These are phyloP conservation scores for Chrysoporthe puriensis DNA, from an alignment of 2,329 filamentous ascomycete genomes.

Conservation along the genomic window DNA sequence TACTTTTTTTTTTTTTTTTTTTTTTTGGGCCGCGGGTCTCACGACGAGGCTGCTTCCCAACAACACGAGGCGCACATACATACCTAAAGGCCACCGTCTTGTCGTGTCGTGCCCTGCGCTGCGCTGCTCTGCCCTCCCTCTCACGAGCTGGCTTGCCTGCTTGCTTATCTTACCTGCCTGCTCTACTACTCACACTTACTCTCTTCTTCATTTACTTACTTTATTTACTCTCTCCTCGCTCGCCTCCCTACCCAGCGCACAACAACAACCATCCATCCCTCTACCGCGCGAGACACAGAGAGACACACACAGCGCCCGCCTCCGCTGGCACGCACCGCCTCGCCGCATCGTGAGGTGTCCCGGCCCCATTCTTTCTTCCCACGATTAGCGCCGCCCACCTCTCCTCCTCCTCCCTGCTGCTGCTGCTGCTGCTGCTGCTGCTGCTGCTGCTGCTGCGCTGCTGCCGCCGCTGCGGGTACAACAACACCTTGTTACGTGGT, in stretches of 20 bases:
- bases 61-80: too few species aligned
- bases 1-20: too few species aligned
- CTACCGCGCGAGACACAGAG: background rate
- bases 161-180: too few species aligned
- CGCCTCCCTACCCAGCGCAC: background rate
- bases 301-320: too few species aligned
- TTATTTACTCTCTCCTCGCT: background rate
- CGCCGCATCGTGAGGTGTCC: constrained; percentile 12
- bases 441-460: constrained; percentile 1
- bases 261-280: background rate
- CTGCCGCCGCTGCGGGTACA: constrained; percentile 17
- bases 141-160: too few species aligned
- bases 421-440: background rate
- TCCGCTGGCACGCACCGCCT: background rate
- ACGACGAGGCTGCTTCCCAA: too few species aligned
- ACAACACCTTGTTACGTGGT: constrained; percentile 26
- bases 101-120: too few species aligned
- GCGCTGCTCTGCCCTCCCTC: too few species aligned
- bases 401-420: constrained; percentile 6
- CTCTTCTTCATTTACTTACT: background rate
- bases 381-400: constrained; percentile 20
- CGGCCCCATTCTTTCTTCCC: constrained; percentile 11
- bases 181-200: too few species aligned
- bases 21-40: too few species aligned
- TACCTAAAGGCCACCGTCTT: too few species aligned